Evolutionary conservation across 2,329 filamentous ascomycete genomes (phyloP).

Genomic region (Fusarium tupiense): DNA sequence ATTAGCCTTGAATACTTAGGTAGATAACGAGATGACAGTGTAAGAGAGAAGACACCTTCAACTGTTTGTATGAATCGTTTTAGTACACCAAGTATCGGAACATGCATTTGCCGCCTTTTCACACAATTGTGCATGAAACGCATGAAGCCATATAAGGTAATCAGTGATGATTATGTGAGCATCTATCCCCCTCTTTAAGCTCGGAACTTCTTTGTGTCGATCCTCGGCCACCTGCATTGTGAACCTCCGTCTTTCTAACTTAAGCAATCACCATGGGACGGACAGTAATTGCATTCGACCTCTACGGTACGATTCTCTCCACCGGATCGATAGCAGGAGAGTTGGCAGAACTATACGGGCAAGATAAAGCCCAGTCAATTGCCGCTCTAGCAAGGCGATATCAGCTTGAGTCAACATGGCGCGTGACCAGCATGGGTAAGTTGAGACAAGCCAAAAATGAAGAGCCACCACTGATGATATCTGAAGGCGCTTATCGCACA

Average conservation of each 20-base stretch:
- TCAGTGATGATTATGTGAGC: not conserved
- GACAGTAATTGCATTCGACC: conserved; percentile 74
- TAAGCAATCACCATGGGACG: conserved; percentile 34
- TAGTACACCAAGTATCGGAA: not conserved
- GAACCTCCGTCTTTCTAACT: not conserved
- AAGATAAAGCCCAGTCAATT: conserved; percentile 65
- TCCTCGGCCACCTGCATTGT: not conserved
- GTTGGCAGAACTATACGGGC: conserved; percentile 65
- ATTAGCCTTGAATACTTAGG: not conserved
- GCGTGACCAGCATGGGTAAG: conserved; percentile 78
- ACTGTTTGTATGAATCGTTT: not conserved
- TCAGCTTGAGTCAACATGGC: conserved; percentile 82
- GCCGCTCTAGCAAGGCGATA: conserved; percentile 72
- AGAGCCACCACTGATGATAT: not conserved
- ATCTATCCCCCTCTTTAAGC: not conserved
- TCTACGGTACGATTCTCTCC: conserved; percentile 79
- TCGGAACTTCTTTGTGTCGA: not conserved
- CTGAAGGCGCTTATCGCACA: conserved; percentile 56
- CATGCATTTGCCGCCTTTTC: not conserved
- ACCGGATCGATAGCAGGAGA: conserved; percentile 73
- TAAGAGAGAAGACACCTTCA: not conserved
- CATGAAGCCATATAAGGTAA: not conserved
- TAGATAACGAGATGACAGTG: not conserved
- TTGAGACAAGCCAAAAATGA: not conserved
- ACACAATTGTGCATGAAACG: not conserved